Evolutionary conservation across 768 basidiomycete genomes (phyloP), one percentile per base, ranked within the genome.

Genomic region (Pleurotus djamor): DNA sequence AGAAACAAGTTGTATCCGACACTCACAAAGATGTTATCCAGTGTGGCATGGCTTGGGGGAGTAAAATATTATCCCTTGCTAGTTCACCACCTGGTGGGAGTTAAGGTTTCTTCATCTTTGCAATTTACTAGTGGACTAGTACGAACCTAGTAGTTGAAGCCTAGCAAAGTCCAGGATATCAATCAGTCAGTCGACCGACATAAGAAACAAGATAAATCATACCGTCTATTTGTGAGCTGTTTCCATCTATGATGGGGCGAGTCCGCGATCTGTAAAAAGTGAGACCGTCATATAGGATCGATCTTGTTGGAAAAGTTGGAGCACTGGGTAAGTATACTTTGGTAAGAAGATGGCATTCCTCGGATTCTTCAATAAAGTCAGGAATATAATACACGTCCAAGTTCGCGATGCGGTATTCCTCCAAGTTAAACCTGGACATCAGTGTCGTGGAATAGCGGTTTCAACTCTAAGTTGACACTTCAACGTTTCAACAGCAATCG

Each of bases 191-290:
- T 32, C 41, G 21, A 37, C 10, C 16, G 38, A 45, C 44, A 38
- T 56, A 12, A 34, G 36, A 34, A 28, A 28, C 17, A 38, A 51
- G 21, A 52, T 10, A 59, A 33, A 48, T 74, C 84, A 64, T 67
- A 86, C 85, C 92, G 80, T 59, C 92, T 80, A 63, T 89, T 89
- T 4, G 81, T 76, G 9, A 92, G 76, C 10, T 79, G 82, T 69
- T 88, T 94, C 94, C 94, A 96, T 68, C 84, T 89, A 32, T 84
- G 86, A 65, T 83, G 85, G n/a, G 93, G 89, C 2, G 87, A 83
- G 64, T 91, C 91, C 43, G 73, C 67, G 61, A 96, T 92, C 94
- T 96, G 21, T 28, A 28, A 28, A 28, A 28, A 28, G 21, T 28
- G 21, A 28, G 21, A 60, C 57, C 36, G 9, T 14, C 35, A 38